These are phyloP conservation scores for Pythium pyrilobum DNA, from an alignment of 352 stramenopile species.

Conservation along the genomic window DNA sequence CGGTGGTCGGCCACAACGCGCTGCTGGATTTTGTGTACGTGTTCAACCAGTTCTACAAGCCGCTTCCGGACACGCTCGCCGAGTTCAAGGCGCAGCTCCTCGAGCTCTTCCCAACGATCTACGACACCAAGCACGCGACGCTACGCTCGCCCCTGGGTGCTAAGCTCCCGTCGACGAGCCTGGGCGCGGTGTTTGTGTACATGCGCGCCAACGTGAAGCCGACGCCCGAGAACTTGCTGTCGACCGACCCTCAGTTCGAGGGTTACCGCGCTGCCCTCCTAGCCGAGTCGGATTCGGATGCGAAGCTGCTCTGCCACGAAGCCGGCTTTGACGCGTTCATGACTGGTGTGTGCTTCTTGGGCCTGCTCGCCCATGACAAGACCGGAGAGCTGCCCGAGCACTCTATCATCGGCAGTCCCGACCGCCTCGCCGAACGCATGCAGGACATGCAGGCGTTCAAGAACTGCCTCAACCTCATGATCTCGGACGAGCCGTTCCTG, in stretches of 20 bases:
- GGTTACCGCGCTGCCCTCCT: slow-evolving; percentile 58
- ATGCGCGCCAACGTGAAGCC: slow-evolving; percentile 65
- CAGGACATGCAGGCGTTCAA: slow-evolving; percentile 46
- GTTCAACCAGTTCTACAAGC: slow-evolving; percentile 80
- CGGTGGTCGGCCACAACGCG: slow-evolving; percentile 76
- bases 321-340: slow-evolving; percentile 86
- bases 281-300: slow-evolving; percentile 34
- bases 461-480: slow-evolving; percentile 81
- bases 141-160: slow-evolving; percentile 44
- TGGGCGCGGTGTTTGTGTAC: slow-evolving; percentile 71
- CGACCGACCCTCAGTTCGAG: slow-evolving; percentile 48
- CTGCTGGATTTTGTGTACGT: slow-evolving; percentile 83
- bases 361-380: slow-evolving; percentile 50
- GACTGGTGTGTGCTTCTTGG: slow-evolving; percentile 74
- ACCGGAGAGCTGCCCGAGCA: slow-evolving; percentile 36
- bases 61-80: slow-evolving; percentile 55
- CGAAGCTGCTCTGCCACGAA: slow-evolving; percentile 69
- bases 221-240: slow-evolving; percentile 45
- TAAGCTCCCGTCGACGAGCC: slow-evolving; percentile 54
- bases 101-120: slow-evolving; percentile 69
- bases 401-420: slow-evolving; percentile 22
- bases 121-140: slow-evolving; percentile 74
- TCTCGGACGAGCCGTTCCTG: slow-evolving; percentile 59
- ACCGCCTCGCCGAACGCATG: slow-evolving; percentile 32
- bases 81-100: slow-evolving; percentile 71